Evolutionary conservation across 2,329 filamentous ascomycete genomes (phyloP).

Genomic region (Aureobasidium pullulans): DNA sequence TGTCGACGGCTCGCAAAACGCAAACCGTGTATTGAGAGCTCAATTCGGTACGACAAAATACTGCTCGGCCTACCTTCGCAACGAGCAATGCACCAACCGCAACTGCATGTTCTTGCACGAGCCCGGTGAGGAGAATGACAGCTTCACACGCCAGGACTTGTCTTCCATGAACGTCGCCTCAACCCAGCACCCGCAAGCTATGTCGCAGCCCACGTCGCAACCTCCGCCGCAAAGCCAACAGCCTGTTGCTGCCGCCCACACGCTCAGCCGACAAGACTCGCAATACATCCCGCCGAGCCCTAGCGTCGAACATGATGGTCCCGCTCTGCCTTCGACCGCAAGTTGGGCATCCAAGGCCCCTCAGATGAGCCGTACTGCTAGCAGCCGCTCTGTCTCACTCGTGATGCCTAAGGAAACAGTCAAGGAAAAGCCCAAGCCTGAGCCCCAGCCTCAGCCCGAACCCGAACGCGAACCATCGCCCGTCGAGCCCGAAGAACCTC

Average conservation of each 20-base stretch:
- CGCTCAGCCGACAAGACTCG: constrained; percentile 57
- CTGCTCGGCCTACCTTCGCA: constrained; percentile 91
- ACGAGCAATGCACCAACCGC: constrained; percentile 88
- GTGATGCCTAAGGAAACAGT: constrained; percentile 2
- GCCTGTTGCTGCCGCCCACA: constrained; percentile 44
- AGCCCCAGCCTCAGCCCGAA: constrained; percentile 14
- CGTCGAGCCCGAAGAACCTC: constrained; percentile 7
- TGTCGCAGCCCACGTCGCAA: constrained; percentile 33
- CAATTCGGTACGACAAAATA: constrained; percentile 94
- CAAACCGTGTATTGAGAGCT: constrained; percentile 71
- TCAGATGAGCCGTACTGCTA: constrained; percentile 31
- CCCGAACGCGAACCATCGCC: constrained; percentile 4
- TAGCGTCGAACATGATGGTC: constrained; percentile 58
- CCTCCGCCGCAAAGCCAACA: constrained; percentile 44
- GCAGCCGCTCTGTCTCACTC: constrained; percentile 4
- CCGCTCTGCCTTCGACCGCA: constrained; percentile 86
- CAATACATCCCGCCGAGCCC: constrained; percentile 20
- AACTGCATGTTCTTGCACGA: constrained; percentile 98
- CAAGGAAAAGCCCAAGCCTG: constrained; percentile 9
- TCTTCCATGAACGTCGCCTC: constrained; percentile 90
- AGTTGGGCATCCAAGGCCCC: constrained; percentile 77
- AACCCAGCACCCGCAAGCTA: constrained; percentile 55
- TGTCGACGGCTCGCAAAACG: constrained; percentile 88
- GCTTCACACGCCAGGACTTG: constrained; percentile 87
- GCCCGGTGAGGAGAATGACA: constrained; percentile 95